These are phyloP conservation scores for Phytophthora crassamura DNA, from an alignment of 352 stramenopile genomes.

Conservation along the genomic window DNA sequence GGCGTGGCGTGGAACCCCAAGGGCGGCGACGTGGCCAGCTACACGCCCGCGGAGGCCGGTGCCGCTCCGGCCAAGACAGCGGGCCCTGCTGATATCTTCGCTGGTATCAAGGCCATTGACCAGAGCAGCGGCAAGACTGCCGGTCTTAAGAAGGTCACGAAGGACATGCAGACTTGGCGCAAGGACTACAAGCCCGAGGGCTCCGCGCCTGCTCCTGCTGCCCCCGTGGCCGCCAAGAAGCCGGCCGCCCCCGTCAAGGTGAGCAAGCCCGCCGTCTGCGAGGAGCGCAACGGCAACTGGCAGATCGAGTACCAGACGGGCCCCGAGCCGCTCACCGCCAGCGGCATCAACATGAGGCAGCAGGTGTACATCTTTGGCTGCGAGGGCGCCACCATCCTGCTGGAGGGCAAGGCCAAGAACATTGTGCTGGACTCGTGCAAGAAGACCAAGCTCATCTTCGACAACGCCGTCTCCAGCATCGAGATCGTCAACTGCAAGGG, in stretches of 20 bases:
- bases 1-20: constrained; percentile 95
- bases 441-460: constrained; percentile 96
- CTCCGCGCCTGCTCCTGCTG: constrained; percentile 25
- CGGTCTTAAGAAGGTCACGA: constrained; percentile 95
- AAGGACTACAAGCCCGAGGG: constrained; percentile 91
- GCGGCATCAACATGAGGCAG: constrained; percentile 94
- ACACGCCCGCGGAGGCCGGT: constrained; percentile 37
- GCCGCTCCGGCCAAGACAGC: constrained; percentile 40
- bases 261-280: constrained; percentile 62
- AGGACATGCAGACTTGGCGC: constrained; percentile 97
- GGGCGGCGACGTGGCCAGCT: constrained; percentile 60
- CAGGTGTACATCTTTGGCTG: constrained; percentile 98
- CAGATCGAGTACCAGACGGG: constrained; percentile 96
- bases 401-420: constrained; percentile 98
- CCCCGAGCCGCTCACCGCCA: constrained; percentile 83
- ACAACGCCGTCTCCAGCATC: constrained; percentile 95
- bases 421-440: constrained; percentile 96
- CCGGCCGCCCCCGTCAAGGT: constrained; percentile 47
- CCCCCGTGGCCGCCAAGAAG: constrained; percentile 32
- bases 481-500: constrained; percentile 99
- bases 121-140: constrained; percentile 93
- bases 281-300: constrained; percentile 97
- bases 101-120: constrained; percentile 87
- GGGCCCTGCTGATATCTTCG: constrained; percentile 80
- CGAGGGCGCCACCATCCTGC: constrained; percentile 93